Conservation (phyloP, 2,329 filamentous ascomycete genomes). For the Volutella citrinella region DNA sequence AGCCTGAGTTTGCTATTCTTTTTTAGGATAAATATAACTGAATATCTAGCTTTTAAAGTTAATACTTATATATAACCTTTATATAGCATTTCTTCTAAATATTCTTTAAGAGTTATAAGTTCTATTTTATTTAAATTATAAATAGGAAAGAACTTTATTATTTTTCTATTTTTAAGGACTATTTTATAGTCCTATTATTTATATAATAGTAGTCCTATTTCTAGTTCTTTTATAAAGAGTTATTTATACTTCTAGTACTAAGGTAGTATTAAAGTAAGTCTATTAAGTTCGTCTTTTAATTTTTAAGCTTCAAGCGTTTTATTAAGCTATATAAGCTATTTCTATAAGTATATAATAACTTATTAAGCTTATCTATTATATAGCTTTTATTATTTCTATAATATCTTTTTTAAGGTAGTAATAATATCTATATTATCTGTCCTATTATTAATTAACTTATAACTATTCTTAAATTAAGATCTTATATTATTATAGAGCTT, state of each 20-base stretch:
- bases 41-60: constrained; percentile 7
- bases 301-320: too few species aligned
- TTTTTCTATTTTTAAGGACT: not conserved
- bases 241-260: too few species aligned
- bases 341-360: too few species aligned
- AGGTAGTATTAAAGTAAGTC: too few species aligned
- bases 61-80: constrained; percentile 14
- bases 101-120: constrained; percentile 6
- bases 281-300: too few species aligned
- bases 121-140: constrained; percentile 9
- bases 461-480: not conserved
- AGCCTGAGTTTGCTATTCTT: constrained; percentile 19
- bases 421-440: too few species aligned
- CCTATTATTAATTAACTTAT: not conserved
- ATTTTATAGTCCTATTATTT: not conserved
- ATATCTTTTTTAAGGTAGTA: not conserved
- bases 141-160: too few species aligned
- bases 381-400: not conserved
- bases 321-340: too few species aligned
- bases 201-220: too few species aligned
- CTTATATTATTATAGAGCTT: not conserved
- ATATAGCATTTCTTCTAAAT: constrained; percentile 4
- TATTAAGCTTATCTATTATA: too few species aligned
- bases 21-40: constrained; percentile 19
- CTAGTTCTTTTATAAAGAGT: too few species aligned